Base-by-base conservation (phyloP, 495 filamentous ascomycete species). In the Hypoxylon perforatum region DNA sequence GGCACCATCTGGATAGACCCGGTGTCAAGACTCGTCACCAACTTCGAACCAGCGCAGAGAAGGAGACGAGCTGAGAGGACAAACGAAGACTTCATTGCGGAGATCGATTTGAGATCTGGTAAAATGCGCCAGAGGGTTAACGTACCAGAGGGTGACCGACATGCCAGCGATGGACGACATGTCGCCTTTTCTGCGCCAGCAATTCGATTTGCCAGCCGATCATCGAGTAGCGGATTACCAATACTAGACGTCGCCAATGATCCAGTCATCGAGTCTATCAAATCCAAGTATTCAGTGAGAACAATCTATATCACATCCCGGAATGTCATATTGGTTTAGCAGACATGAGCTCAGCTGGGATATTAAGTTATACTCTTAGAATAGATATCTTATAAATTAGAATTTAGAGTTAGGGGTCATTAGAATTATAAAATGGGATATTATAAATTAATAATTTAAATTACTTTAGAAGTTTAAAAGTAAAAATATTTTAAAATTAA, bases 121-220 rank as follows among this genome's bases (percentile, higher is more conserved):
- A 72, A 72, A 49, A 69, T 72, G 61, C 61, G 61, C 12, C 69
- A 69, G 23, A 54, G 62, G 48, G 57, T 72, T 19, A 69, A 65
- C 25, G 65, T 72, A 17, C 69, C 69, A 6, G 65, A 72, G 9
- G 58, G 65, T 10, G 57, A 69, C 22, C 65, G 61, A 45, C 28
- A 61, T 42, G 59, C 57, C 10, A 57, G 57, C 33, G 66, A 69
- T 41, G 69, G 69, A 2, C 38, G 61, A n/a, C 69, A 72, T 41
- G 45, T 72, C 7, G 56, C 57, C 0, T 72, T 72, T 48, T 69
- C 69, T 45, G 50, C 69, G 4, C 65, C 69, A 0, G 61, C 65
- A 21, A 72, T 72, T 42, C 59, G 63, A 15, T 72, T 72, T 35
- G 69, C 69, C 23, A 69, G 65, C 45, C 65, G 61, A 22, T 65